phyloP scores from a whole-genome alignment of 2,329 filamentous ascomycete genomes.

The Clonostachys sp. region DNA sequence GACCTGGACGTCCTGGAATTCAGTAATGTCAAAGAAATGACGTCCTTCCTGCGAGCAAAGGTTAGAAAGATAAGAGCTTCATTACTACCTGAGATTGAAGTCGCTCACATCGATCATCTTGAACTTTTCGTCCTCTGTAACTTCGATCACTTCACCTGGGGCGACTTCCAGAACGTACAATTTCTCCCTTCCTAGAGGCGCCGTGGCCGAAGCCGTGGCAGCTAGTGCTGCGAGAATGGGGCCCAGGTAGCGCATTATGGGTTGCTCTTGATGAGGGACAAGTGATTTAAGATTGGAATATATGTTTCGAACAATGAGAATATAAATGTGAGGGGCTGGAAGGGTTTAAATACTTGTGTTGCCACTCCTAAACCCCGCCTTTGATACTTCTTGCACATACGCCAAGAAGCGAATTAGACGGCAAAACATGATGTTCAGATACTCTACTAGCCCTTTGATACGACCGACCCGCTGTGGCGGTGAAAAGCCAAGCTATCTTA shows the following conservation, averaged over 20 bases:
- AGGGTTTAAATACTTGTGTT: too few relatives aligned
- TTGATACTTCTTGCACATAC: too few relatives aligned
- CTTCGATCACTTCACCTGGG: constrained; percentile 11
- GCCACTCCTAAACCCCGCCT: too few relatives aligned
- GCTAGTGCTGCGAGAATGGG: constrained; percentile 11
- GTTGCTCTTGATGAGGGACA: too few relatives aligned
- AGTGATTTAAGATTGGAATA: too few relatives aligned
- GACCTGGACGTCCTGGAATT: constrained; percentile 7
- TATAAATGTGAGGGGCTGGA: too few relatives aligned
- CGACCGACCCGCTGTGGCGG: too few relatives aligned
- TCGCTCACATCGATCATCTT: constrained; percentile 12
- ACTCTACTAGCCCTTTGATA: too few relatives aligned
- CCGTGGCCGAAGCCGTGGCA: constrained; percentile 5
- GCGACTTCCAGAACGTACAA: constrained; percentile 12
- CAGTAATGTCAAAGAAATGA: constrained; percentile 17
- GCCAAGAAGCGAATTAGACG: too few relatives aligned
- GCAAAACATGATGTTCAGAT: too few relatives aligned
- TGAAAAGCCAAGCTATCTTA: too few relatives aligned
- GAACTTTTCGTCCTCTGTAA: constrained; percentile 15
- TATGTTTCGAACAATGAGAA: too few relatives aligned
- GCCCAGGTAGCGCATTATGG: constrained; percentile 9
- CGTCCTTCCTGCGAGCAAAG: constrained; percentile 1
- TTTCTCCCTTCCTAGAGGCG: constrained; percentile 5
- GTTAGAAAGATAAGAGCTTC: not conserved
- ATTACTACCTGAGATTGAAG: not conserved